Conservation (phyloP, 805 yeast genomes). For the Candida silvicultrix region DNA sequence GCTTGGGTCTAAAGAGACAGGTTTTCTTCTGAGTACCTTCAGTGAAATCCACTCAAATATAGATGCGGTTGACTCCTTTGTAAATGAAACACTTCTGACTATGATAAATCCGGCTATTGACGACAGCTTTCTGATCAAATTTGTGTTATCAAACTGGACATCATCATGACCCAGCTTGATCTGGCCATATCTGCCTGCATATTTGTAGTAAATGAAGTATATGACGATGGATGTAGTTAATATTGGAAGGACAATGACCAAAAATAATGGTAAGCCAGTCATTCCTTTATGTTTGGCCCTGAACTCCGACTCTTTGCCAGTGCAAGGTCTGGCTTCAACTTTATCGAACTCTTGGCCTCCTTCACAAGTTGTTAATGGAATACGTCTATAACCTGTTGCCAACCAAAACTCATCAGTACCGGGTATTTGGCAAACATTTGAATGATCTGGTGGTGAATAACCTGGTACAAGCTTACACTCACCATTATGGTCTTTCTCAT, state of each 20-base stretch:
- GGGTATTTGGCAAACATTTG: constrained; percentile 51
- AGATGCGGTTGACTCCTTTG: constrained; percentile 15
- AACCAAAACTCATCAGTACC: constrained; percentile 66
- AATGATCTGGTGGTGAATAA: constrained; percentile 55
- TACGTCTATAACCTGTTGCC: constrained; percentile 88
- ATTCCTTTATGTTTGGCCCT: constrained; percentile 45
- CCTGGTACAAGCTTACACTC: constrained; percentile 85
- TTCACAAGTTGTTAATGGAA: constrained; percentile 79
- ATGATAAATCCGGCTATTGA: constrained; percentile 26
- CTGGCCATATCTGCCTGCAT: constrained; percentile 78
- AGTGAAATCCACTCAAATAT: constrained; percentile 10
- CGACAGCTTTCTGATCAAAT: constrained; percentile 45
- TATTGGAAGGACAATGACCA: constrained; percentile 54
- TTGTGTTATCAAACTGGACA: constrained; percentile 58
- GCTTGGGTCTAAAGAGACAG: constrained; percentile 8
- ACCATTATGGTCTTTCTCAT: constrained; percentile 61
- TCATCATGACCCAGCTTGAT: constrained; percentile 77
- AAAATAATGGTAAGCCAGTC: constrained; percentile 44
- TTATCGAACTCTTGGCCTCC: constrained; percentile 74
- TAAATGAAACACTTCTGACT: constrained; percentile 21
- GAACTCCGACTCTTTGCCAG: constrained; percentile 74
- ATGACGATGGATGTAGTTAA: constrained; percentile 43
- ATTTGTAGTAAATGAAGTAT: constrained; percentile 74
- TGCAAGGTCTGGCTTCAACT: constrained; percentile 68
- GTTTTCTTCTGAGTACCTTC: constrained; percentile 10